These are phyloP conservation scores for Solanum piurae DNA, from an alignment of 257 asterid species.

Conservation along the genomic window DNA sequence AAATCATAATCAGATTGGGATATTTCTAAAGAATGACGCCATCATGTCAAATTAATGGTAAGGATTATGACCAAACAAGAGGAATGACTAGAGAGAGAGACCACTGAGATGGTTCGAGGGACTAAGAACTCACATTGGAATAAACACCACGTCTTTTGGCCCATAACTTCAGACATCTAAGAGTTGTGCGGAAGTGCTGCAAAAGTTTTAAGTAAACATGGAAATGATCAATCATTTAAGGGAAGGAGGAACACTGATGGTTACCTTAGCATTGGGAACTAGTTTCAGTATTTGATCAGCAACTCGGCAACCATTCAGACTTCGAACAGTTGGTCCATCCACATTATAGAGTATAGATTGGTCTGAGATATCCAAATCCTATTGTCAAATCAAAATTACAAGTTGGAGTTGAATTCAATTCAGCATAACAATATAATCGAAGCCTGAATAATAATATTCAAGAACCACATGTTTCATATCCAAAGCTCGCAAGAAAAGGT, in stretches of 20 bases:
- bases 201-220: slow-evolving; percentile 2
- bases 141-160: slow-evolving; percentile 33
- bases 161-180: slow-evolving; percentile 34
- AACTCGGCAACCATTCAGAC: slow-evolving; percentile 94
- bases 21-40: neutral
- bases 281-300: slow-evolving; percentile 94
- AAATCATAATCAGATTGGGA: neutral
- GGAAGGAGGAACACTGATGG: neutral
- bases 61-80: neutral
- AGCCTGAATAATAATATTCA: neutral
- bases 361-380: slow-evolving; percentile 26
- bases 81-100: neutral
- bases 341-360: slow-evolving; percentile 63
- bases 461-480: neutral
- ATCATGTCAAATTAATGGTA: neutral
- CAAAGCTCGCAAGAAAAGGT: neutral
- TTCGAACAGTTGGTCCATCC: slow-evolving; percentile 82
- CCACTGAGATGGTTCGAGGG: neutral
- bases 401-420: neutral
- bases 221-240: neutral
- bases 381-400: neutral
- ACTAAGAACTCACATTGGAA: slow-evolving; percentile 18
- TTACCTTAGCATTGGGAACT: slow-evolving; percentile 80
- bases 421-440: neutral
- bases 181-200: slow-evolving; percentile 31